Evolutionary conservation across 345 rosid species (phyloP).

Genomic region (Atalantia buxifolia): DNA sequence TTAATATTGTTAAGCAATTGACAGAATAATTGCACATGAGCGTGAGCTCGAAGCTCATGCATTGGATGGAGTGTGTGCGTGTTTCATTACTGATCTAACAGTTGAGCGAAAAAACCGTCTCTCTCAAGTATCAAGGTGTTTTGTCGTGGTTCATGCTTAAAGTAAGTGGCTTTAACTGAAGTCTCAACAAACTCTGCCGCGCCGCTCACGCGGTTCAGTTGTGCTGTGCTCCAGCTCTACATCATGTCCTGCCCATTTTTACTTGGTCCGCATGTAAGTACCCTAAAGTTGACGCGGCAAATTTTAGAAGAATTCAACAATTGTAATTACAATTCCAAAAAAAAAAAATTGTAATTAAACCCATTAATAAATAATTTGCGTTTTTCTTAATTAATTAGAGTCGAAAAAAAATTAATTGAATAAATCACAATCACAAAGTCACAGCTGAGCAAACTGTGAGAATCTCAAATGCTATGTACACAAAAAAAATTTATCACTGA

Average conservation of each 20-base stretch:
- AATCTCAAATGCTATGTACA: constrained; percentile 19
- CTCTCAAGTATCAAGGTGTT: background rate
- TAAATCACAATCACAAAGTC: background rate
- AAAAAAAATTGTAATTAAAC: background rate
- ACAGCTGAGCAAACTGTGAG: constrained; percentile 3
- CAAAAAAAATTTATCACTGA: background rate
- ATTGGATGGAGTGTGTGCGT: background rate
- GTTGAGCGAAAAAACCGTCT: background rate
- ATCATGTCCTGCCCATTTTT: background rate
- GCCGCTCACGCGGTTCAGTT: constrained; percentile 12
- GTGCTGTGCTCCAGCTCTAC: background rate
- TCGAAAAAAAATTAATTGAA: constrained; percentile 17
- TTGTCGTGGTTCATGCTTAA: constrained; percentile 8
- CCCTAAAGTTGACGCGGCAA: background rate
- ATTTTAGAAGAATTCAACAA: constrained; percentile 4
- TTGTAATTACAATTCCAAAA: too few species aligned
- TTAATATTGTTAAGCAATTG: background rate
- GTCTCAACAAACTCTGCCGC: constrained; percentile 14
- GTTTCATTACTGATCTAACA: background rate
- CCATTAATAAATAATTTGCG: background rate
- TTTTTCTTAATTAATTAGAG: background rate
- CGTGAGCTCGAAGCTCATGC: constrained; percentile 4
- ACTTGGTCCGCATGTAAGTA: background rate
- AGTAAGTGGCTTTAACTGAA: constrained; percentile 8
- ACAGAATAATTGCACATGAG: background rate